Conservation (phyloP, 495 filamentous ascomycete species). For the Talaromyces stipitatus region DNA sequence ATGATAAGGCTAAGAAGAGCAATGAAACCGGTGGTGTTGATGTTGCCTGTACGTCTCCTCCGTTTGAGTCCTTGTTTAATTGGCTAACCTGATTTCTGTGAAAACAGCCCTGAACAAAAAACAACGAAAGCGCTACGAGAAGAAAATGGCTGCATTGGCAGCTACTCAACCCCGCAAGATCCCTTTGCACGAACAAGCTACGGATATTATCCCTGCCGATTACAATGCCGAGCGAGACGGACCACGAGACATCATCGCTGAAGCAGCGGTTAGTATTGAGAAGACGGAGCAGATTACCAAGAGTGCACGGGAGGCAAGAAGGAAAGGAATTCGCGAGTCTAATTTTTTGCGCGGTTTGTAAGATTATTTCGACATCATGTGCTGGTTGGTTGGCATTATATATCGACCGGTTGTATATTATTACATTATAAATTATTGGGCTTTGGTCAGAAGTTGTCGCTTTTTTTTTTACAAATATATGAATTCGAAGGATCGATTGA, state of each 20-base stretch:
- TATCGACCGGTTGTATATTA: not conserved
- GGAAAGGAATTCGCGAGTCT: constrained; percentile 75
- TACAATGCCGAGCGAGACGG: constrained; percentile 26
- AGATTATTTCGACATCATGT: constrained; percentile 9
- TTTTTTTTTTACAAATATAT: not conserved
- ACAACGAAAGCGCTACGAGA: constrained; percentile 55
- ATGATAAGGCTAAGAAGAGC: constrained; percentile 31
- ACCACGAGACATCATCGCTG: constrained; percentile 15
- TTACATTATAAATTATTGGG: not conserved
- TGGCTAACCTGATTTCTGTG: constrained; percentile 2
- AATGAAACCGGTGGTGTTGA: constrained; percentile 36
- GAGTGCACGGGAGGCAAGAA: constrained; percentile 63
- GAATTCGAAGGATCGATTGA: not conserved
- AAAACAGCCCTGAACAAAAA: constrained; percentile 43
- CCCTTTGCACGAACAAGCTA: constrained; percentile 73
- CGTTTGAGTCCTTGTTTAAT: not conserved
- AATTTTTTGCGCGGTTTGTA: constrained; percentile 89
- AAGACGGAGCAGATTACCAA: constrained; percentile 39
- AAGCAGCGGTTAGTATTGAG: constrained; percentile 28
- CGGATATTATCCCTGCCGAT: constrained; percentile 64
- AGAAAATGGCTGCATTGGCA: constrained; percentile 56
- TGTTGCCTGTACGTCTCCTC: constrained; percentile 50
- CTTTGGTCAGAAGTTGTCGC: not conserved
- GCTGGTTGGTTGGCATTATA: not conserved
- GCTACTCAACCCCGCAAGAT: constrained; percentile 64